These are phyloP conservation scores for Musa balbisiana DNA, from an alignment of 202 grass and related monocot genomes.

Conservation along the genomic window DNA sequence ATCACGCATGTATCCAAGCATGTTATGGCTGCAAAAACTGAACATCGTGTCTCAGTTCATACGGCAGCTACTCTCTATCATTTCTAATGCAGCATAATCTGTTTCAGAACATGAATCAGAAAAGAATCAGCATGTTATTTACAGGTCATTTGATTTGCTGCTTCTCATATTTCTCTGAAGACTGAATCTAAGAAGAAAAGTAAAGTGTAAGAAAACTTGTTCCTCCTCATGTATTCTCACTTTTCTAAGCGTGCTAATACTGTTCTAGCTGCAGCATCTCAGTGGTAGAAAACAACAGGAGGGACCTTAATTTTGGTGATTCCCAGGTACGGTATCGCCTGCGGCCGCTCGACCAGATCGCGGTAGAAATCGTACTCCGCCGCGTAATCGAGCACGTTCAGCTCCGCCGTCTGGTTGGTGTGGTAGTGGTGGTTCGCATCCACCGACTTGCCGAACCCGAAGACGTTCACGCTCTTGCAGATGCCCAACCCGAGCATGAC, in stretches of 20 bases:
- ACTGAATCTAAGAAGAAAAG: too few relatives aligned
- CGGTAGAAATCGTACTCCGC: slow-evolving; percentile 3
- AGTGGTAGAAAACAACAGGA: not conserved
- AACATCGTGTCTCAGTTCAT: too few relatives aligned
- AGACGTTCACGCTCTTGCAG: not conserved
- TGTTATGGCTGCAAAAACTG: too few relatives aligned
- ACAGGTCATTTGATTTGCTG: too few relatives aligned
- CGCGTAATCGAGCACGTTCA: not conserved
- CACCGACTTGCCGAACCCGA: slow-evolving; percentile 4
- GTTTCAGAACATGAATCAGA: too few relatives aligned
- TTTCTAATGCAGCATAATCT: too few relatives aligned
- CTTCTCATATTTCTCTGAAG: too few relatives aligned
- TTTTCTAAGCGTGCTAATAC: not conserved
- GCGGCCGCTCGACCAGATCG: slow-evolving; percentile 5
- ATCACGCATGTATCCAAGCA: too few relatives aligned
- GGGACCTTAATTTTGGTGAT: slow-evolving; percentile 1
- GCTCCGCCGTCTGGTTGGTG: slow-evolving; percentile 8
- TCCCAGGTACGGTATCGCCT: slow-evolving; percentile 5
- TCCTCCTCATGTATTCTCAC: not conserved
- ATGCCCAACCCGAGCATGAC: not conserved
- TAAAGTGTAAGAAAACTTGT: too few relatives aligned
- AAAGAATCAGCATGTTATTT: too few relatives aligned
- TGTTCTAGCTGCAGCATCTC: not conserved
- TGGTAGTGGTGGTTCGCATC: not conserved
- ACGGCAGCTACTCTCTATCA: too few relatives aligned